These are phyloP conservation scores for Rubia balearica DNA, from an alignment of 305 asterid genomes.

Conservation along the genomic window DNA sequence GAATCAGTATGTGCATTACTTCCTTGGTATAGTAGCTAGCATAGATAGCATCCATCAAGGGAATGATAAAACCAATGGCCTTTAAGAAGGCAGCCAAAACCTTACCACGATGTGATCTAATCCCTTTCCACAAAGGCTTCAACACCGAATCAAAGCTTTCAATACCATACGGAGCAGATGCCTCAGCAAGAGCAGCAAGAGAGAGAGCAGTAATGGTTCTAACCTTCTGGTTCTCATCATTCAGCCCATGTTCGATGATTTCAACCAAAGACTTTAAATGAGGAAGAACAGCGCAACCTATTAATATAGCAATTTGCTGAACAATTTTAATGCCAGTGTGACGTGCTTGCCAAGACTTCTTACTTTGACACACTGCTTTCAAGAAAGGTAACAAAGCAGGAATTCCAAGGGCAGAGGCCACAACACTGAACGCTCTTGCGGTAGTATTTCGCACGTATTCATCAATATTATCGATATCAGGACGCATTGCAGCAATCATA, in stretches of 20 bases:
- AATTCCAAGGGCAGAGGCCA: constrained; percentile 96
- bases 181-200: constrained; percentile 98
- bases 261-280: constrained; percentile 90
- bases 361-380: constrained; percentile 98
- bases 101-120: constrained; percentile 92
- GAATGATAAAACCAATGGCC: constrained; percentile 94
- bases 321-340: constrained; percentile 98
- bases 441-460: constrained; percentile 96
- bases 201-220: constrained; percentile 91
- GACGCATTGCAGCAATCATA: constrained; percentile 99
- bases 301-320: constrained; percentile 94
- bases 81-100: constrained; percentile 94
- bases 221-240: constrained; percentile 95
- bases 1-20: constrained; percentile 86
- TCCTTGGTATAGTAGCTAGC: constrained; percentile 96
- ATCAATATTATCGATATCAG: constrained; percentile 92
- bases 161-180: constrained; percentile 95
- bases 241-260: constrained; percentile 91
- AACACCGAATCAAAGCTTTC: constrained; percentile 93
- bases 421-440: constrained; percentile 96
- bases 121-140: constrained; percentile 97
- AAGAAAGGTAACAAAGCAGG: constrained; percentile 84
- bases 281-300: constrained; percentile 96
- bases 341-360: constrained; percentile 99
- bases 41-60: constrained; percentile 93